Conservation (phyloP, 2,329 filamentous ascomycete genomes). For the Ascochyta lentis region DNA sequence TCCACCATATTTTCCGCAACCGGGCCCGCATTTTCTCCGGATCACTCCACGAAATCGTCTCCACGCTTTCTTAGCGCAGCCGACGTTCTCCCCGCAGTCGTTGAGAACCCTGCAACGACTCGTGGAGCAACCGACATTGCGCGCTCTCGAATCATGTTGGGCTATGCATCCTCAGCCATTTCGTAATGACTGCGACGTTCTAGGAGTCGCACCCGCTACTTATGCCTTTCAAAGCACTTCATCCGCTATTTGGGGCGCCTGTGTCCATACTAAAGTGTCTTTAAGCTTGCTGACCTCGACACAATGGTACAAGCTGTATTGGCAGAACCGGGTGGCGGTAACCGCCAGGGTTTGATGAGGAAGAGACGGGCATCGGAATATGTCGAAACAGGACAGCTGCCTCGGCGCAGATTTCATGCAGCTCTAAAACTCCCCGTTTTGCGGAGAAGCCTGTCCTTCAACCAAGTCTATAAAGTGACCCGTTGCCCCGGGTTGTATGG, state of each 20-base stretch:
- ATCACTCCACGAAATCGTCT: slow-evolving; percentile 28
- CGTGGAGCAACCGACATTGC: slow-evolving; percentile 3
- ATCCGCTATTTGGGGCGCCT: slow-evolving; percentile 21
- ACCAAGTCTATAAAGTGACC: slow-evolving; percentile 31
- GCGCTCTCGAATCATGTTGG: slow-evolving; percentile 17
- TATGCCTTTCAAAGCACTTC: slow-evolving; percentile 22
- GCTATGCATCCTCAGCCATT: background rate
- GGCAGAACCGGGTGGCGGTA: slow-evolving; percentile 27
- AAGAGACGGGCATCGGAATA: slow-evolving; percentile 25
- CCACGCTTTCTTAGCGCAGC: slow-evolving; percentile 14
- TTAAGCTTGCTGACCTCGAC: slow-evolving; percentile 14
- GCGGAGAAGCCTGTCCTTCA: slow-evolving; percentile 33
- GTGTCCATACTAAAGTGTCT: background rate
- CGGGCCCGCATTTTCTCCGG: slow-evolving; percentile 23
- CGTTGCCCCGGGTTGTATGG: slow-evolving; percentile 21
- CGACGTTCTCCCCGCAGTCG: slow-evolving; percentile 4
- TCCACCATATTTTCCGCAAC: slow-evolving; percentile 10
- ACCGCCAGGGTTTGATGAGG: slow-evolving; percentile 13
- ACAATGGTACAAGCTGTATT: slow-evolving; percentile 27
- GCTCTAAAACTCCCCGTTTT: slow-evolving; percentile 14
- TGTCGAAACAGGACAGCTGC: slow-evolving; percentile 17
- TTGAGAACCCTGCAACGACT: slow-evolving; percentile 4
- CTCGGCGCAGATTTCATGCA: slow-evolving; percentile 25
- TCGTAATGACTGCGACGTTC: slow-evolving; percentile 15
- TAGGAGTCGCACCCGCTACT: slow-evolving; percentile 24